Evolutionary conservation across 2,329 filamentous ascomycete species (phyloP).

Genomic region (Colletotrichum sp.): DNA sequence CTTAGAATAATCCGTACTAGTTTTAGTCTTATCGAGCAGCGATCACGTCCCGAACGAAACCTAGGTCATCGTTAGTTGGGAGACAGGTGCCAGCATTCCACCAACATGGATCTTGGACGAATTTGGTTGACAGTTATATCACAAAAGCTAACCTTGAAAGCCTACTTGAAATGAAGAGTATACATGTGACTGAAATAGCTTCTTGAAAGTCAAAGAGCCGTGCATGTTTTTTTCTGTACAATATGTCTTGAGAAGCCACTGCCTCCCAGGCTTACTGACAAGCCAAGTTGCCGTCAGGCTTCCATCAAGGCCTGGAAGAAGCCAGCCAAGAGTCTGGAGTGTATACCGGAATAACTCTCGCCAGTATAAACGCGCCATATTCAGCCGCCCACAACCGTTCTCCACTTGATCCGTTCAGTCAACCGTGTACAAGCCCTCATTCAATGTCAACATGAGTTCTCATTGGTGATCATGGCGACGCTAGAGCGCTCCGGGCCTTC

Average conservation of each 20-base stretch:
- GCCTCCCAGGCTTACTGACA: neutral
- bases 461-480: neutral
- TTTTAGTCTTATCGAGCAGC: too few species aligned
- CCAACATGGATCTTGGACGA: too few species aligned
- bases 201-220: accelerated
- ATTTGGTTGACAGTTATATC: neutral
- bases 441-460: neutral
- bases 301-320: neutral
- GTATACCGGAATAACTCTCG: neutral
- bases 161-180: neutral
- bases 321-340: neutral
- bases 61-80: too few species aligned
- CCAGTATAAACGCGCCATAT: neutral
- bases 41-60: too few species aligned
- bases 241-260: neutral
- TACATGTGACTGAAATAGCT: neutral
- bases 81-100: too few species aligned
- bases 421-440: neutral
- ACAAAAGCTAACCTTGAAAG: neutral
- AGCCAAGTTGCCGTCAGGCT: accelerated
- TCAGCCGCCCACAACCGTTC: neutral
- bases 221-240: neutral
- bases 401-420: neutral
- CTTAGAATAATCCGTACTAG: too few species aligned
- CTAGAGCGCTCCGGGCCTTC: neutral